Conservation (phyloP, 441 rosid genomes). For the Pelargonium myrrhifolium region DNA sequence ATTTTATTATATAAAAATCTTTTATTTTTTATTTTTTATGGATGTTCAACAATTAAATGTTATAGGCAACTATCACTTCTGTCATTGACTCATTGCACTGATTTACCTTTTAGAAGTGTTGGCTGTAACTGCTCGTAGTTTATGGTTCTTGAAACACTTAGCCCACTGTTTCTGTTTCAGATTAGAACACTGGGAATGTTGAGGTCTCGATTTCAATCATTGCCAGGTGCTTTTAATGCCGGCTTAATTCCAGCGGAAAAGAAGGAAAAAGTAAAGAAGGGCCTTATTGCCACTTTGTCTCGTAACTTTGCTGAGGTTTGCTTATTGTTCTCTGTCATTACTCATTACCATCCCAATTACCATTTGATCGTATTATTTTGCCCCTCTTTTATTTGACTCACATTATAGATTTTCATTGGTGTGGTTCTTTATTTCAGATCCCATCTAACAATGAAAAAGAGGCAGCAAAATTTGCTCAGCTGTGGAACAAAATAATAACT, state of each 20-base stretch:
- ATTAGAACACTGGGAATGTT: slow-evolving; percentile 98
- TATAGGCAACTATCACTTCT: background rate
- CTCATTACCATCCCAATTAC: background rate
- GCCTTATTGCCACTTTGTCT: slow-evolving; percentile 62
- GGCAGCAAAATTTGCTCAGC: slow-evolving; percentile 94
- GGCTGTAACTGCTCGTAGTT: background rate
- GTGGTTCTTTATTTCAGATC: slow-evolving; percentile 35
- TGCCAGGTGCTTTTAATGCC: slow-evolving; percentile 89
- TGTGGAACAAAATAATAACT: slow-evolving; percentile 94
- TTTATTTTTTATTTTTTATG: too few species aligned
- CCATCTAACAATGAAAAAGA: slow-evolving; percentile 51
- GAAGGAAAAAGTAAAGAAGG: slow-evolving; percentile 58
- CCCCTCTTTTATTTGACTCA: background rate
- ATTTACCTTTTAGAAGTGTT: background rate
- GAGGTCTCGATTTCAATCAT: slow-evolving; percentile 81
- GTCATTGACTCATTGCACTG: background rate
- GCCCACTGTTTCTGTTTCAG: slow-evolving; percentile 32
- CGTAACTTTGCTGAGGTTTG: slow-evolving; percentile 55
- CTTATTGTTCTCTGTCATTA: background rate
- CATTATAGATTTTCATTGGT: background rate
- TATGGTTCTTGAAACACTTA: background rate
- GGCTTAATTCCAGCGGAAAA: slow-evolving; percentile 72
- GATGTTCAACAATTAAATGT: background rate
- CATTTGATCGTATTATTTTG: background rate
- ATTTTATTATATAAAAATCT: background rate